A percentile compares a stretch with the other conserved stretches of the same genome.
Conservation (phyloP, 2,329 filamentous ascomycete genomes). For the Colletotrichum gigasporum region DNA sequence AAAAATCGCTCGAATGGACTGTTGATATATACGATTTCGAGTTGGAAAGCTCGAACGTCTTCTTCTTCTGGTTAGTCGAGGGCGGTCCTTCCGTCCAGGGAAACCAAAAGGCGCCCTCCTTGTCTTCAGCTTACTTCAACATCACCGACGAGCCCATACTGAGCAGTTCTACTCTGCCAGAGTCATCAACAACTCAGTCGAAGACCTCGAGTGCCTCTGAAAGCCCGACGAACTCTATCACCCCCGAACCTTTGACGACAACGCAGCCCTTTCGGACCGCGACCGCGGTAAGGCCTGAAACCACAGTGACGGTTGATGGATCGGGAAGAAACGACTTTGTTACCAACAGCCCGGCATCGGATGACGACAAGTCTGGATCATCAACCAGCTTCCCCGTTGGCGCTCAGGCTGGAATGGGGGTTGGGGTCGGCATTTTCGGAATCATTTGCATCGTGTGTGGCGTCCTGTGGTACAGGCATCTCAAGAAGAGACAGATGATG, state of each 20-base stretch:
- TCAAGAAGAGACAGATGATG: background rate
- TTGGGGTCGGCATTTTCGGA: background rate
- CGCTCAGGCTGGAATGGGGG: conserved; percentile 9
- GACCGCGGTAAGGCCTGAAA: background rate
- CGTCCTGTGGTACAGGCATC: background rate
- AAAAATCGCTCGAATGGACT: conserved; percentile 30
- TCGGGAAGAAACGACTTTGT: background rate
- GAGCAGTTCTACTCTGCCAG: background rate
- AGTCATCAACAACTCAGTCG: background rate
- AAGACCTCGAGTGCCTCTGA: background rate
- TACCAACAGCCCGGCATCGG: no score
- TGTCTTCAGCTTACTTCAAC: conserved; percentile 31
- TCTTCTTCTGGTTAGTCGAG: conserved; percentile 37
- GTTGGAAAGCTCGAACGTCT: conserved; percentile 26
- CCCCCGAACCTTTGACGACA: background rate
- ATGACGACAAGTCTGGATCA: background rate
- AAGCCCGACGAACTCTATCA: no score
- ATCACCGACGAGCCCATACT: conserved; percentile 32
- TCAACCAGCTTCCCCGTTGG: background rate
- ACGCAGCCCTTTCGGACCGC: background rate
- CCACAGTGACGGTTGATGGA: background rate
- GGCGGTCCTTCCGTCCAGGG: conserved; percentile 26
- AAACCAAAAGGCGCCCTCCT: background rate
- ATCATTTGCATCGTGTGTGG: conserved; percentile 1
- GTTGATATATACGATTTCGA: conserved; percentile 31